Percentiles rank a stretch among this genome's conserved stretches.
Conservation (phyloP, 2,329 filamentous ascomycete species). For the Colletotrichum destructivum region DNA sequence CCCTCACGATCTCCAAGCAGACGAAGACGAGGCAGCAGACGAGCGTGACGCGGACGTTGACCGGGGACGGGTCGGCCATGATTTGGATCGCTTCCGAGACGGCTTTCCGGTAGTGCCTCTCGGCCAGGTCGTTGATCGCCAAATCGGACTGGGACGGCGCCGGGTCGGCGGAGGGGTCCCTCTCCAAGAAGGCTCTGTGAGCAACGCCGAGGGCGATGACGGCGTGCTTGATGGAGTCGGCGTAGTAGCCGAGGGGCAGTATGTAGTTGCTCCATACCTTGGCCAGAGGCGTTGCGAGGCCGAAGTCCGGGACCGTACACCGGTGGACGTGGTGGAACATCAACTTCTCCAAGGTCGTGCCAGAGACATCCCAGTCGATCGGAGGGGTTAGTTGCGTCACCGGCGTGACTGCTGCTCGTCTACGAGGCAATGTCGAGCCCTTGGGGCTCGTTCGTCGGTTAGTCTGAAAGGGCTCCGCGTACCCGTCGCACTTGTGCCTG, state of each 20-base stretch:
- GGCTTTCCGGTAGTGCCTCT: constrained; percentile 29
- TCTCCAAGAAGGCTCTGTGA: constrained; percentile 25
- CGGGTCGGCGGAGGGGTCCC: constrained; percentile 6
- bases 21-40: constrained; percentile 34
- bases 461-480: constrained; percentile 11
- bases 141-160: neutral
- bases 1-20: constrained; percentile 32
- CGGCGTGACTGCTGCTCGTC: neutral
- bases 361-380: constrained; percentile 24
- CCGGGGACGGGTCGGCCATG: constrained; percentile 34
- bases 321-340: constrained; percentile 38
- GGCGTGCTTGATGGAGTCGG: constrained; percentile 35
- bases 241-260: constrained; percentile 31
- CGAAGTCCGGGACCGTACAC: constrained; percentile 36
- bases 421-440: neutral
- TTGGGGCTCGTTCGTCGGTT: neutral
- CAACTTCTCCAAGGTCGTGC: constrained; percentile 16
- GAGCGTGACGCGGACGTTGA: constrained; percentile 33
- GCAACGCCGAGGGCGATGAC: constrained; percentile 32
- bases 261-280: constrained; percentile 39
- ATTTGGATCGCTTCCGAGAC: constrained; percentile 29
- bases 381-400: constrained; percentile 26
- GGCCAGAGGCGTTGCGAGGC: constrained; percentile 19
- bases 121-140: constrained; percentile 16
- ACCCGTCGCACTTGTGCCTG: constrained; percentile 42